These are phyloP conservation scores for Ustulina deusta DNA, from an alignment of 2,329 filamentous ascomycete species.

Conservation along the genomic window DNA sequence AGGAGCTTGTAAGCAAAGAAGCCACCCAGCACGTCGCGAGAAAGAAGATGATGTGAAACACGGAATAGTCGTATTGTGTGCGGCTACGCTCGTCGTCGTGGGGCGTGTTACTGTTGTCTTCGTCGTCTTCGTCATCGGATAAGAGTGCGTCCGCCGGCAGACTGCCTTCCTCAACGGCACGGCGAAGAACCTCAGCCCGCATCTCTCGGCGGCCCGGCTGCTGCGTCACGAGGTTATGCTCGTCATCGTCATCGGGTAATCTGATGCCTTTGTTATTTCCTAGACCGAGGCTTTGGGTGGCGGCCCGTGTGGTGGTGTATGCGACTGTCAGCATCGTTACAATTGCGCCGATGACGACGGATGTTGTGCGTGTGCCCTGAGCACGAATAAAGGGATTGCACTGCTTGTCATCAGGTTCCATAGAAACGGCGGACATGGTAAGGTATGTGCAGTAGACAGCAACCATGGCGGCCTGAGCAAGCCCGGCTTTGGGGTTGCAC, in stretches of 20 bases:
- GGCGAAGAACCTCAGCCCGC: conserved; percentile 89
- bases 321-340: conserved; percentile 97
- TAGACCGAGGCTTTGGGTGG: conserved; percentile 86
- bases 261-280: conserved; percentile 71
- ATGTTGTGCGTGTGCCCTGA: conserved; percentile 88
- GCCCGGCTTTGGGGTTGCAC: conserved; percentile 89
- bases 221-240: conserved; percentile 88
- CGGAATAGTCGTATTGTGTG: conserved; percentile 95
- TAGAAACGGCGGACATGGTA: conserved; percentile 97
- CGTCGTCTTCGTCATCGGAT: conserved; percentile 74
- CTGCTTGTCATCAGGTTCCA: conserved; percentile 93
- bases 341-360: conserved; percentile 90
- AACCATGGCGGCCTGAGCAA: conserved; percentile 98
- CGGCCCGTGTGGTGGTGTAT: conserved; percentile 96
- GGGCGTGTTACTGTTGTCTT: conserved; percentile 69
- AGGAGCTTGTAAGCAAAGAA: conserved; percentile 75
- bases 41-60: conserved; percentile 99
- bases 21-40: conserved; percentile 96
- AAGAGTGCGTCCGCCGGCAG: conserved; percentile 91
- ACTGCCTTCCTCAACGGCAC: conserved; percentile 91
- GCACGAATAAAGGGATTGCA: conserved; percentile 94
- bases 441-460: conserved; percentile 98
- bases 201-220: conserved; percentile 90
- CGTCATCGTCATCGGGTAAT: conserved; percentile 80
- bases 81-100: conserved; percentile 89